These are phyloP conservation scores for Sanguinoderma infundibulare DNA, from an alignment of 1,284 basidiomycete species.

Conservation along the genomic window DNA sequence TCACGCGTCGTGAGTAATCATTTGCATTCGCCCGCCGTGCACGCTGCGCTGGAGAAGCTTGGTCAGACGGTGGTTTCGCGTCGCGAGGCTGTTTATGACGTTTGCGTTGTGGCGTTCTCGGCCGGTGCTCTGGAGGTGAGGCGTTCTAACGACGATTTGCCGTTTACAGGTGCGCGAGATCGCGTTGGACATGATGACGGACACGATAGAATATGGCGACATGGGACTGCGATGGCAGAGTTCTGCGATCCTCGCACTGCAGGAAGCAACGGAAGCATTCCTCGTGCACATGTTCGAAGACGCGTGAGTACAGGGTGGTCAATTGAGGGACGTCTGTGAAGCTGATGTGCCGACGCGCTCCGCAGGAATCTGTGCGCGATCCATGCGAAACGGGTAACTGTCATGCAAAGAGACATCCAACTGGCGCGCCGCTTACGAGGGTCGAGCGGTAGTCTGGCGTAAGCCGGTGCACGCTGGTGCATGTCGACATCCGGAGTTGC, in stretches of 20 bases:
- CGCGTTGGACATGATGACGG: slow-evolving; percentile 83
- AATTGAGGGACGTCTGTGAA: background rate
- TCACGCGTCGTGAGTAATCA: slow-evolving; percentile 73
- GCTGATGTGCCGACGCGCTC: slow-evolving; percentile 1
- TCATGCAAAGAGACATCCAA: slow-evolving; percentile 98
- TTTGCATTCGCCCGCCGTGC: background rate
- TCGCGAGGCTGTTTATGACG: background rate
- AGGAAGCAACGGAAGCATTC: slow-evolving; percentile 95
- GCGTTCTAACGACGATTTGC: background rate
- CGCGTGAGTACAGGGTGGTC: slow-evolving; percentile 62
- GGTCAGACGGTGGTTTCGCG: slow-evolving; percentile 37
- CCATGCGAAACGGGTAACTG: slow-evolving; percentile 97
- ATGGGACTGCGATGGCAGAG: slow-evolving; percentile 88
- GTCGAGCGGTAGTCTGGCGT: slow-evolving; percentile 60
- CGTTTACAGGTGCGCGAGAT: slow-evolving; percentile 85
- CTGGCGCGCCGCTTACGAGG: slow-evolving; percentile 95
- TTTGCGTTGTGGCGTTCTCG: background rate
- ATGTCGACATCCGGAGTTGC: background rate
- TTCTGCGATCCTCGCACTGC: slow-evolving; percentile 87
- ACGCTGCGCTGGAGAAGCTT: background rate
- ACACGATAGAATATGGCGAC: slow-evolving; percentile 62
- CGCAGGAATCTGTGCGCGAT: slow-evolving; percentile 92
- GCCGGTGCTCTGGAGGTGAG: background rate
- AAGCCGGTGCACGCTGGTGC: background rate
- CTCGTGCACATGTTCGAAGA: slow-evolving; percentile 96